Percentiles rank a stretch among this genome's conserved stretches.
phyloP scores from a whole-genome alignment of 805 yeast genomes.

The Metschnikowia lochheadii region DNA sequence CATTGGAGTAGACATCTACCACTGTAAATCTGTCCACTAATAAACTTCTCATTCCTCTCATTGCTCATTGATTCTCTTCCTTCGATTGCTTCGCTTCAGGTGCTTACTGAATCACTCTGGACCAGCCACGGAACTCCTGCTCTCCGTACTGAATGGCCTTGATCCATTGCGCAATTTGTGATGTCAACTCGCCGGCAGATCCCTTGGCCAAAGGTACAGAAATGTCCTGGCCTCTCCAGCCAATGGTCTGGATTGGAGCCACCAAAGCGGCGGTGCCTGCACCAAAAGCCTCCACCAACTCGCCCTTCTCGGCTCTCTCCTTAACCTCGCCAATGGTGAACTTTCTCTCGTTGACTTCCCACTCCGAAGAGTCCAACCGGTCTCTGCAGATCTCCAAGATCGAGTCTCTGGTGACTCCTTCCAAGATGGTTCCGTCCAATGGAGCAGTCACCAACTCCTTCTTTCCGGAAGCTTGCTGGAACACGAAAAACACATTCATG shows the following conservation, averaged over 20 bases:
- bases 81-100: no score
- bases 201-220: constrained; percentile 77
- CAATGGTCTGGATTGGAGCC: constrained; percentile 85
- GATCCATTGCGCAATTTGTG: constrained; percentile 79
- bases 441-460: constrained; percentile 95
- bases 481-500: constrained; percentile 90
- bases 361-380: constrained; percentile 67
- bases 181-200: constrained; percentile 78
- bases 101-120: constrained; percentile 30
- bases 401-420: constrained; percentile 95
- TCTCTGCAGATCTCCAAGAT: constrained; percentile 72
- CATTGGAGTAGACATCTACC: no score
- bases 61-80: not conserved
- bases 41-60: not conserved
- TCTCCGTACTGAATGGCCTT: constrained; percentile 87
- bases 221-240: constrained; percentile 71
- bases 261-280: constrained; percentile 98
- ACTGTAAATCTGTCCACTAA: no score
- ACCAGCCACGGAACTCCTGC: constrained; percentile 58
- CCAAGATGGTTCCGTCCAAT: constrained; percentile 92
- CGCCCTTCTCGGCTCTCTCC: constrained; percentile 73
- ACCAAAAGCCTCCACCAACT: constrained; percentile 91
- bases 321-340: constrained; percentile 77
- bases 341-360: constrained; percentile 82
- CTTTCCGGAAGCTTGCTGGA: constrained; percentile 76